Conservation (phyloP, 345 rosid genomes). For the Populus nigra region DNA sequence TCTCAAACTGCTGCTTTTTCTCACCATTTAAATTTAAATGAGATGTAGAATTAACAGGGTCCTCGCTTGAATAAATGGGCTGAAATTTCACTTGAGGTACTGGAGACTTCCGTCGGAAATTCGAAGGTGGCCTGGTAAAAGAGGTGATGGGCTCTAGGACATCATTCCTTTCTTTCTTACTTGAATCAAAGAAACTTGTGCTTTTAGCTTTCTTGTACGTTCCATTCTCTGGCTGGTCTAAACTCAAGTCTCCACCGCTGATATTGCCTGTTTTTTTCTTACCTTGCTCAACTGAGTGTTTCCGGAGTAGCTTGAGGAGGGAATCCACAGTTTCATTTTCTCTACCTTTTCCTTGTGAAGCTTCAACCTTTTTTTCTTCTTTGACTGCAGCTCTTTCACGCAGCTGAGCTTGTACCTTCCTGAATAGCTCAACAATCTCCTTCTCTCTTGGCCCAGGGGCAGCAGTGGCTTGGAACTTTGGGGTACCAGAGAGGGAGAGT, state of each 20-base stretch:
- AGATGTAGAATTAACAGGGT: constrained; percentile 31
- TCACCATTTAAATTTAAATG: constrained; percentile 34
- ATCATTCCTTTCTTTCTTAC: constrained; percentile 15
- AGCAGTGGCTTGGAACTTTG: constrained; percentile 73
- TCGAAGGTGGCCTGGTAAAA: constrained; percentile 68
- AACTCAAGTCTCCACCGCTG: constrained; percentile 29
- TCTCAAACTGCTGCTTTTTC: constrained; percentile 34
- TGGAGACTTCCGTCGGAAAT: constrained; percentile 72
- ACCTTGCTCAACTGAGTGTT: constrained; percentile 68
- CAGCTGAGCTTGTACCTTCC: constrained; percentile 84
- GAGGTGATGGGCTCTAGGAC: constrained; percentile 36
- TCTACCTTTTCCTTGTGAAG: constrained; percentile 51
- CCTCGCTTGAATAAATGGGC: constrained; percentile 47
- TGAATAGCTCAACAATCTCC: constrained; percentile 86
- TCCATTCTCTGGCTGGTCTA: constrained; percentile 31
- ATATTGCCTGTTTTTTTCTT: constrained; percentile 40
- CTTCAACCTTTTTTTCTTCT: constrained; percentile 58
- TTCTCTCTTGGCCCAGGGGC: constrained; percentile 75
- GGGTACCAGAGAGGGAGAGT: constrained; percentile 51
- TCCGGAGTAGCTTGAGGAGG: constrained; percentile 74
- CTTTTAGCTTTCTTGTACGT: constrained; percentile 38
- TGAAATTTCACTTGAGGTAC: constrained; percentile 53
- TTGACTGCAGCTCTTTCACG: constrained; percentile 71
- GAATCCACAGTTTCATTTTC: constrained; percentile 77
- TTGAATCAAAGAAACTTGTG: constrained; percentile 28